Base-by-base conservation (phyloP, 2,329 filamentous ascomycete genomes). In the Calonectria pseudoreteaudii region DNA sequence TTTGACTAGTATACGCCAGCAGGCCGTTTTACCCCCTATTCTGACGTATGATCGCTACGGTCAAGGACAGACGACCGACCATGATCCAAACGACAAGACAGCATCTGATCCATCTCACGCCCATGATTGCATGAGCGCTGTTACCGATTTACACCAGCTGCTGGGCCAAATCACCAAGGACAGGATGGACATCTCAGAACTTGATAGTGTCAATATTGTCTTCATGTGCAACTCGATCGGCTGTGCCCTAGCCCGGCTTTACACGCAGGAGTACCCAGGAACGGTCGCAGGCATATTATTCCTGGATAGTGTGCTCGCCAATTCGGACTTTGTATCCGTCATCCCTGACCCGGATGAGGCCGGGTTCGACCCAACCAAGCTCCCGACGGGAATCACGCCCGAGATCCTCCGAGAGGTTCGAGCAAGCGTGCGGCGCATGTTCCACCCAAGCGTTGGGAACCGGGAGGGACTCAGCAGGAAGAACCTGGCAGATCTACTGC, bases 31-130 rank as follows among this genome's bases (percentile, higher is more conserved):
- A 16, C 87, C 87, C 1, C 83, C 84, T 18, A 80, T 91, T 23
- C 83, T 92, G 4, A 87, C 86, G 56, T 92, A 91, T 74, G 90
- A 92, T 80, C 89, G 90, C 52, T 91, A 87, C 76, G 90, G 90
- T 11, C 90, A 92, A 80, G 90, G 90, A 13, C 81, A 82, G 41
- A 79, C 78, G 26, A 83, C 81, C 67, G 82, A 86, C 83, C 77
- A 87, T 79, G 85, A 87, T 62, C 88, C 89, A n/a, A 80, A 81
- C 4, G 89, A 91, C 14, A 74, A 72, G 4, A 68, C 66, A 64
- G 86, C 84, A 0, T 73, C 78, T 4, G 85, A 85, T 50, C 79
- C 65, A 28, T 79, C 56, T 30, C 84, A 90, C 70, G 87, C 86
- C 8, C 90, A 91, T 74, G 88, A 90, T 75, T 81, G 84, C 9